Percentiles rank a stretch among this genome's conserved stretches.
These are phyloP conservation scores for Ophiostoma sp. DNA, from an alignment of 2,329 filamentous ascomycete species.

Conservation along the genomic window DNA sequence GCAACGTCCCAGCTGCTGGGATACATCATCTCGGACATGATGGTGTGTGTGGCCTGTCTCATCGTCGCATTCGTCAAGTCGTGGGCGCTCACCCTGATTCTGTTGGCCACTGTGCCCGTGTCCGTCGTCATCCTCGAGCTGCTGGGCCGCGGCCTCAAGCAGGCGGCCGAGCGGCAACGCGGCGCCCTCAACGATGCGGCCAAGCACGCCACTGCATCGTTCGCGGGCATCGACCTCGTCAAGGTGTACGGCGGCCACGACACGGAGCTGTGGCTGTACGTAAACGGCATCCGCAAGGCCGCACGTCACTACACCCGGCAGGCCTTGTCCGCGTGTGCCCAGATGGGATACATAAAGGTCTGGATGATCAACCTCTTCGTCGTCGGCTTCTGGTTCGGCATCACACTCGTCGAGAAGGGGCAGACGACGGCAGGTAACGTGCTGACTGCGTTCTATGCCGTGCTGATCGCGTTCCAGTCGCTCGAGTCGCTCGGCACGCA, in stretches of 20 bases:
- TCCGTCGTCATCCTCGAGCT: conserved; percentile 55
- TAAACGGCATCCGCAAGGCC: conserved; percentile 32
- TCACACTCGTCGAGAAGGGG: conserved; percentile 58
- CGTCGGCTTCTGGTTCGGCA: conserved; percentile 84
- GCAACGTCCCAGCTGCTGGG: conserved; percentile 77
- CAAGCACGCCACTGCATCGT: conserved; percentile 63
- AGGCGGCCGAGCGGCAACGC: conserved; percentile 64
- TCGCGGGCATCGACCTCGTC: conserved; percentile 73
- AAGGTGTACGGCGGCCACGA: conserved; percentile 77
- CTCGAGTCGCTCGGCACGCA: conserved; percentile 71
- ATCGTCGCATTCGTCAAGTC: conserved; percentile 70
- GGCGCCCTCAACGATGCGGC: conserved; percentile 62
- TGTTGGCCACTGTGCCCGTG: conserved; percentile 66
- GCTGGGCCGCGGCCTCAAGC: conserved; percentile 56
- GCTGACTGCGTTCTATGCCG: conserved; percentile 79
- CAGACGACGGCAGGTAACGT: conserved; percentile 58
- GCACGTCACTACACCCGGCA: conserved; percentile 57
- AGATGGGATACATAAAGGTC: conserved; percentile 68
- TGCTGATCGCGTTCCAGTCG: conserved; percentile 68
- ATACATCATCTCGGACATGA: conserved; percentile 56
- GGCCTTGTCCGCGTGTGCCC: conserved; percentile 46
- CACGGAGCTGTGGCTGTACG: conserved; percentile 63
- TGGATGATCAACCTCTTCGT: conserved; percentile 76
- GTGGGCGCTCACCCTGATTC: conserved; percentile 77
- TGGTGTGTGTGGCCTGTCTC: conserved; percentile 62